Base-by-base conservation (phyloP, 2,329 filamentous ascomycete genomes). In the Cordyceps tenuipes region DNA sequence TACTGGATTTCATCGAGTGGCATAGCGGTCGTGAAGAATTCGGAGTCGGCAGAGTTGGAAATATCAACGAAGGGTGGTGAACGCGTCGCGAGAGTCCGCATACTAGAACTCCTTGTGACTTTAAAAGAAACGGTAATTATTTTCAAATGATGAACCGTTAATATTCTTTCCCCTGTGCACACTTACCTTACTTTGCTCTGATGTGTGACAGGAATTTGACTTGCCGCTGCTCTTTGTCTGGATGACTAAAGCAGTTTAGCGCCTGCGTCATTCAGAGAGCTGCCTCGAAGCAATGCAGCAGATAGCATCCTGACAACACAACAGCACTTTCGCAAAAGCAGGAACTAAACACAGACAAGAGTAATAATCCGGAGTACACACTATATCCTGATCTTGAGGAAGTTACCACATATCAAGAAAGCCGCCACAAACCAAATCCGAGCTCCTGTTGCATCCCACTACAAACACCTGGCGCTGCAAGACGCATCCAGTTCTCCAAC, bases 181-280 rank as follows among this genome's bases (percentile, higher is more conserved):
- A 36, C 10, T 36, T 12, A 36, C 34, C 34, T 36, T n/a, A 12
- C 12, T 36, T 9, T 36, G 34, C 10, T 36, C 3, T 29, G 26
- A 29, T 6, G 34, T 9, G 6, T 36, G 34, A 36, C 34, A 9
- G 13, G 13, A 13, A 41, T 15, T n/a, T 23, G 26, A 41, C 31
- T 3, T 15, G 3, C 3, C 23, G 15, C 17, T 46, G 7, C 17
- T 7, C 53, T 23, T 9, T 49, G 3, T 47, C 56, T 46, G 56
- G 58, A 55, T 60, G 49, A 60, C 58, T 60, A 60, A 60, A 60
- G 52, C 57, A 52, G 41, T 54, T 60, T 57, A 59, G 59, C 23
- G 21, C 59, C 55, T 62, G 61, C 62, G 63, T 64, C 63, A 64
- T 63, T 53, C 59, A 26, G 34, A 47, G 19, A 56, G 63, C 58